Percentiles rank a stretch among this genome's conserved stretches.
Conservation (phyloP, 148 eudicot genomes). For the Chenopodium formosanum region DNA sequence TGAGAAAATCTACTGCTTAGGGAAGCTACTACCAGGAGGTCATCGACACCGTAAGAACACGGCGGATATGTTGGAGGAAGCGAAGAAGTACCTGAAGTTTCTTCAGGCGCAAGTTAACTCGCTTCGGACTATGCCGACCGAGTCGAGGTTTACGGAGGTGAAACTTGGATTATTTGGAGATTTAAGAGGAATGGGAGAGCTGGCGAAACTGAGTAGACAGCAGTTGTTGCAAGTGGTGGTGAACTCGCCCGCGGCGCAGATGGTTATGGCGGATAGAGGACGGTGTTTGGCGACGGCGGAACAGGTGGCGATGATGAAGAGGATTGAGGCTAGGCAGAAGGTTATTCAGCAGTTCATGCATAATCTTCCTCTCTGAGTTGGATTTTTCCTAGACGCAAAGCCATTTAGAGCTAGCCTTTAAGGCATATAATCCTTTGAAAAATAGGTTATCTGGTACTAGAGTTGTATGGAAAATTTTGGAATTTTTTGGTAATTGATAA, state of each 20-base stretch:
- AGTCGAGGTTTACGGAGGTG: background rate
- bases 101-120: conserved; percentile 4
- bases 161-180: background rate
- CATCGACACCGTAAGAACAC: background rate
- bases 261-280: conserved; percentile 11
- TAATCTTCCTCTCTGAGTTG: background rate
- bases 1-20: background rate
- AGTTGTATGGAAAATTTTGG: too few relatives aligned
- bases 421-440: too few relatives aligned
- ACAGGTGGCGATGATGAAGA: background rate
- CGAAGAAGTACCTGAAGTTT: background rate
- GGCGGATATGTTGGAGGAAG: conserved; percentile 6
- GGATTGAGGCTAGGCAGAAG: conserved; percentile 7
- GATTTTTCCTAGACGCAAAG: too few relatives aligned
- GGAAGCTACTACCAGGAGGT: background rate
- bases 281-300: conserved; percentile 8
- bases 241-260: conserved; percentile 3
- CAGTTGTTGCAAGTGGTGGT: conserved; percentile 6
- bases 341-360: conserved; percentile 4
- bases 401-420: too few relatives aligned
- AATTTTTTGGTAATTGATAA: too few relatives aligned
- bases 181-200: background rate
- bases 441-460: too few relatives aligned
- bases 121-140: background rate
- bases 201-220: conserved; percentile 1